Conservation (phyloP, 306 rosid genomes). For the Acmispon strigosus region DNA sequence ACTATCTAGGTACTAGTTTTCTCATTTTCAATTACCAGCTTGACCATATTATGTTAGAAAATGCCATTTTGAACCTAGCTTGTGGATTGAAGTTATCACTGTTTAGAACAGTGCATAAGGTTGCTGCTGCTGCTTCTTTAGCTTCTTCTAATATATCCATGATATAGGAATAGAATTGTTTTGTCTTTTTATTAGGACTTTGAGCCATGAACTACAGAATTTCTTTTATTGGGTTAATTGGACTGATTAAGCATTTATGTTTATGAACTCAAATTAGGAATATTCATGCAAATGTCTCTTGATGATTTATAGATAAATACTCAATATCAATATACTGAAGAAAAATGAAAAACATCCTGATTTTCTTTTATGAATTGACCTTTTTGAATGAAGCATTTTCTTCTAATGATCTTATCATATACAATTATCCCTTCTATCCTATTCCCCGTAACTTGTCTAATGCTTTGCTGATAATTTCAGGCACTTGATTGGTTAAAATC, state of each 20-base stretch:
- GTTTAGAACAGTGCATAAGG: neutral
- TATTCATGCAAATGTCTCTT: neutral
- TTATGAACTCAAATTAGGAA: neutral
- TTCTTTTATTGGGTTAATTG: neutral
- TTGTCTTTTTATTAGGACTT: neutral
- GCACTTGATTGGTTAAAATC: conserved; percentile 92
- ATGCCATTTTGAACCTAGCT: neutral
- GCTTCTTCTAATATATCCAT: neutral
- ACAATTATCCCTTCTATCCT: neutral
- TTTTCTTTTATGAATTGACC: neutral
- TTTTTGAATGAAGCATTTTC: neutral
- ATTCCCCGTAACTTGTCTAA: neutral
- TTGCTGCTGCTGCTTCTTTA: too few relatives aligned
- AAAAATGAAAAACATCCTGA: neutral
- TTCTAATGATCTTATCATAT: neutral
- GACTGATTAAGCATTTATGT: too few relatives aligned
- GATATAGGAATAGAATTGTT: neutral
- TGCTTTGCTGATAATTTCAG: conserved; percentile 40
- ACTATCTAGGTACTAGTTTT: neutral
- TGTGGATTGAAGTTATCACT: neutral
- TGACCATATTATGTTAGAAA: neutral
- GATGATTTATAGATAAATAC: neutral
- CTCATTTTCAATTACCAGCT: neutral
- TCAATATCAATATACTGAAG: neutral
- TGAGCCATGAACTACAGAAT: neutral